Base-by-base conservation (phyloP, 768 basidiomycete genomes). In the Rhodosporidiobolus odoratus region DNA sequence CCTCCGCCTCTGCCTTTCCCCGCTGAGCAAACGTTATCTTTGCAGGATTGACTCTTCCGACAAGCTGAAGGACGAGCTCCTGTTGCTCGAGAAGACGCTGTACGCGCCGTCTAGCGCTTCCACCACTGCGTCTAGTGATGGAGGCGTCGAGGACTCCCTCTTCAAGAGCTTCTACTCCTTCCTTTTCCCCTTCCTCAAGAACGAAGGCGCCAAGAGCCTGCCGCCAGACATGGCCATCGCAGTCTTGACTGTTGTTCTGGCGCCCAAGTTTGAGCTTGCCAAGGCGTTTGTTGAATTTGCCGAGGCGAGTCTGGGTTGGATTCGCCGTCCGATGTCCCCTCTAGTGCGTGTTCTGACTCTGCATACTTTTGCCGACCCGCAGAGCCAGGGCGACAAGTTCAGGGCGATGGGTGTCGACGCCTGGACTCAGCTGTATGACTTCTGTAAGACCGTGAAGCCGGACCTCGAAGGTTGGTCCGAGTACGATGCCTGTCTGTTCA, bases 351-450 rank as follows among this genome's bases (percentile, higher is more conserved):
- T 1, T 13, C 67, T 68, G 47, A 61, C 38, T 17, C 4, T 52
- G 45, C 19, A 30, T 1, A 23, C 45, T 21, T 30, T 38, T 34
- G 16, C 32, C 21, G 8, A 3, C 48, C 54, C 45, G 65, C 59
- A 65, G 62, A 65, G 83, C 80, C 80, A 85, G 60, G 82, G 79
- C 69, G 84, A 83, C 12, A 83, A 81, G 6, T 90, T 89, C 80
- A 91, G 87, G 76, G 88, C 87, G 0, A 85, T 87, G 21, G 92
- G 90, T 79, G 89, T 89, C 76, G 91, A 93, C 79, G 80, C 91
- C 15, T 93, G 91, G 91, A 84, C 80, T 12, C 77, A 91, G 89
- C 86, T 89, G 81, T 82, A 87, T 48, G 90, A 91, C 77, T 92
- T 92, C 77, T 88, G 86, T 72, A 82, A 83, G 71, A 85, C 84